Evolutionary conservation across 2,329 filamentous ascomycete genomes (phyloP).

Genomic region (Parastagonospora nodorum): DNA sequence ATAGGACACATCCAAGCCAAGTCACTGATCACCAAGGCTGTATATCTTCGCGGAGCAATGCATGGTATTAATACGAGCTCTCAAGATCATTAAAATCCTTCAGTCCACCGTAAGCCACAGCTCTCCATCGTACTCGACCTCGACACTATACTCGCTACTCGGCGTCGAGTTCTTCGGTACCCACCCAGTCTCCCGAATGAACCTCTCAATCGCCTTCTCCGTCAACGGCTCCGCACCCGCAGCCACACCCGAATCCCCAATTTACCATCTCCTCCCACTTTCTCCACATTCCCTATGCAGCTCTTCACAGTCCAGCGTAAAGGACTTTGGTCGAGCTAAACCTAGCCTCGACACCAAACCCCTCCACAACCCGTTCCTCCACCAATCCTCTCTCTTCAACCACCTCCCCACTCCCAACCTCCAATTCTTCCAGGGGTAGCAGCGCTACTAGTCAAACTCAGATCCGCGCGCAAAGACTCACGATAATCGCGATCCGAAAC

Average conservation of each 20-base stretch:
- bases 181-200: neutral
- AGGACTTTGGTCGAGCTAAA: slow-evolving; percentile 8
- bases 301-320: neutral
- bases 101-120: neutral
- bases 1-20: neutral
- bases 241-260: neutral
- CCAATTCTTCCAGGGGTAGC: slow-evolving; percentile 2
- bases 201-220: slow-evolving; percentile 5
- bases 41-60: neutral
- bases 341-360: slow-evolving; percentile 9
- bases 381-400: slow-evolving; percentile 5
- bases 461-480: slow-evolving; percentile 6
- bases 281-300: neutral
- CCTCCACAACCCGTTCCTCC: neutral
- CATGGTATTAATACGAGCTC: neutral
- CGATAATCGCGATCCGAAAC: slow-evolving; percentile 12
- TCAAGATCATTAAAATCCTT: neutral
- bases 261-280: slow-evolving; percentile 1
- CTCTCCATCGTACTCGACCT: slow-evolving; percentile 2
- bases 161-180: neutral
- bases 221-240: slow-evolving; percentile 8
- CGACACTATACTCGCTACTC: neutral
- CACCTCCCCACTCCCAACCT: slow-evolving; percentile 1
- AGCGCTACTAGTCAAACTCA: slow-evolving; percentile 7
- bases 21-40: neutral